Conservation (phyloP, 2,329 filamentous ascomycete species). For the Stagonosporopsis chrysanthemi region DNA sequence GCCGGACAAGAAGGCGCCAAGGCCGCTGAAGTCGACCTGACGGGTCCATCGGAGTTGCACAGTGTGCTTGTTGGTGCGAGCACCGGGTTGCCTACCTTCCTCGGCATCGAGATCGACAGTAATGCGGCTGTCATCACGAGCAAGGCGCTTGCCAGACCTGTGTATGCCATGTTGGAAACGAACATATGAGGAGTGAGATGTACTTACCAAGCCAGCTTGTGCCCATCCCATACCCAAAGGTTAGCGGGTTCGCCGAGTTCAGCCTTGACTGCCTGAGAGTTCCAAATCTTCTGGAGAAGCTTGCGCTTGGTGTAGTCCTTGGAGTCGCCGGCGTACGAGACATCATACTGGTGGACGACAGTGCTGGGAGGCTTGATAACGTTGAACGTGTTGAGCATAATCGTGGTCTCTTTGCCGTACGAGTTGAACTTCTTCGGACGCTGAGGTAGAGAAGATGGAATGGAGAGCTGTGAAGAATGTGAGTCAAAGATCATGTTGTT, state of each 20-base stretch:
- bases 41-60: slow-evolving; percentile 71
- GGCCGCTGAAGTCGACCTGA: slow-evolving; percentile 70
- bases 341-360: slow-evolving; percentile 82
- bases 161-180: slow-evolving; percentile 15
- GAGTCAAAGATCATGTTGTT: slow-evolving; percentile 35
- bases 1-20: slow-evolving; percentile 71
- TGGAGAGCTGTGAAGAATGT: slow-evolving; percentile 26
- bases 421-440: slow-evolving; percentile 50
- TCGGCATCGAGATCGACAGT: slow-evolving; percentile 77
- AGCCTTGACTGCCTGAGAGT: slow-evolving; percentile 65
- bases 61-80: slow-evolving; percentile 60
- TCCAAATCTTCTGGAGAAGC: slow-evolving; percentile 79
- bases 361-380: slow-evolving; percentile 67
- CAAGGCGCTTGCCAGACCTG: slow-evolving; percentile 39
- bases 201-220: slow-evolving; percentile 81
- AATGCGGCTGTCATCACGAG: slow-evolving; percentile 51
- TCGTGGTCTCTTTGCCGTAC: slow-evolving; percentile 49
- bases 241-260: slow-evolving; percentile 55
- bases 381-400: slow-evolving; percentile 76
- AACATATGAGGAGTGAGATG: not conserved
- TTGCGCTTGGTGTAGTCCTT: slow-evolving; percentile 64
- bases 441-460: slow-evolving; percentile 38
- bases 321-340: slow-evolving; percentile 68
- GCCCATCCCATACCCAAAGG: slow-evolving; percentile 80
- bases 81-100: slow-evolving; percentile 43